These are phyloP conservation scores for Leonotis leonurus DNA, from an alignment of 257 asterid species.

Conservation along the genomic window DNA sequence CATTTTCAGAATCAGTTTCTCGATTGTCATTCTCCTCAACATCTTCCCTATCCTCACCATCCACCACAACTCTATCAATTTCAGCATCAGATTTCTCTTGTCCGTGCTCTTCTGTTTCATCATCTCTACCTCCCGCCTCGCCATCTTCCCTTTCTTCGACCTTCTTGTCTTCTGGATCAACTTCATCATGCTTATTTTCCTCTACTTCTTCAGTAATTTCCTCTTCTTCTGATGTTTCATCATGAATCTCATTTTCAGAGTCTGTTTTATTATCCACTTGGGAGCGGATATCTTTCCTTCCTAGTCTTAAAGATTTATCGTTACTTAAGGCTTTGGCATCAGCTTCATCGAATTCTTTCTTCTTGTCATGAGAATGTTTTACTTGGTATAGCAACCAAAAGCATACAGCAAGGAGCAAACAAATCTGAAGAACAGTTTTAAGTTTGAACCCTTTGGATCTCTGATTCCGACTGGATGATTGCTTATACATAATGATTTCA, in stretches of 20 bases:
- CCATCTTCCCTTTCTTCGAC: slow-evolving; percentile 48
- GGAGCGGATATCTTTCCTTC: slow-evolving; percentile 61
- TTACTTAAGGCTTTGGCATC: slow-evolving; percentile 30
- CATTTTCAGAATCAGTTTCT: slow-evolving; percentile 42
- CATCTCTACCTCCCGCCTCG: slow-evolving; percentile 32
- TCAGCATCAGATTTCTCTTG: slow-evolving; percentile 57
- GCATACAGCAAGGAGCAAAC: slow-evolving; percentile 77
- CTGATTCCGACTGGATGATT: slow-evolving; percentile 62
- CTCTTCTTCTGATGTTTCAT: slow-evolving; percentile 42
- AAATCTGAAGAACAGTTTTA: slow-evolving; percentile 57
- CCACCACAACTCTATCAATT: slow-evolving; percentile 32
- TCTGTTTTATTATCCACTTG: slow-evolving; percentile 29
- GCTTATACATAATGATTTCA: slow-evolving; percentile 58
- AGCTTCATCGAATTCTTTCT: slow-evolving; percentile 59
- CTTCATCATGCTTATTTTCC: slow-evolving; percentile 41
- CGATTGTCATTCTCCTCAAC: slow-evolving; percentile 42
- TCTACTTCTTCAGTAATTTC: slow-evolving; percentile 39
- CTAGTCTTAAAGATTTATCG: slow-evolving; percentile 38
- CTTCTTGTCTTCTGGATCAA: slow-evolving; percentile 40
- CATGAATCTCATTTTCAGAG: slow-evolving; percentile 25
- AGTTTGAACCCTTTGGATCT: slow-evolving; percentile 64
- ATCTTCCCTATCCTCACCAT: slow-evolving; percentile 44
- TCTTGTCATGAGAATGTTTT: slow-evolving; percentile 75
- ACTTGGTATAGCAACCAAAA: slow-evolving; percentile 93
- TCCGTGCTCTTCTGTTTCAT: slow-evolving; percentile 47